phyloP scores from a whole-genome alignment of 257 asterid genomes.

The Leonotis leonurus region DNA sequence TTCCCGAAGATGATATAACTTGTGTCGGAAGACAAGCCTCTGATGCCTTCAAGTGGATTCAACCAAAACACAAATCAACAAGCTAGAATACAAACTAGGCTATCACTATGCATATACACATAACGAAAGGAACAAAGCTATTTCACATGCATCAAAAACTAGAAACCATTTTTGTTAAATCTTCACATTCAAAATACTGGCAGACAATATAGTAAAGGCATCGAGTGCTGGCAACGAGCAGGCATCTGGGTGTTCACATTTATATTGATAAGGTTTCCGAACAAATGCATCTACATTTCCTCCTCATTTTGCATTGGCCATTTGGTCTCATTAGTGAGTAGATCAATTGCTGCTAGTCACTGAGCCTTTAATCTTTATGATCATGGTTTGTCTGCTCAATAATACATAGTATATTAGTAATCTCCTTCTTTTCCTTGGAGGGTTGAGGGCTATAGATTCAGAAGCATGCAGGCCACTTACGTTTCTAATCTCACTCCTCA shows the following conservation, averaged over 20 bases:
- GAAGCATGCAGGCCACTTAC: not conserved
- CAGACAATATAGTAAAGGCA: not conserved
- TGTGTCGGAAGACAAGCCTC: constrained; percentile 80
- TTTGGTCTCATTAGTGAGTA: too few species aligned
- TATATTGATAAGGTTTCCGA: not conserved
- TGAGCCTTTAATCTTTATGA: too few species aligned
- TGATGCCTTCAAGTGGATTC: constrained; percentile 47
- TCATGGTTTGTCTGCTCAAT: too few species aligned
- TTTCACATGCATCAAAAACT: not conserved
- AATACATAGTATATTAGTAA: too few species aligned
- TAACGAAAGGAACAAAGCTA: constrained; percentile 1
- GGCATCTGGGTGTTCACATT: not conserved
- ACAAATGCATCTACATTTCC: not conserved
- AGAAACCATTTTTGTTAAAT: not conserved
- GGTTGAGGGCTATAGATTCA: not conserved
- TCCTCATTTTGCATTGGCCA: not conserved
- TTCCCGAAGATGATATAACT: constrained; percentile 78
- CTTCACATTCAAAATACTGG: too few species aligned
- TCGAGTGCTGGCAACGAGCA: not conserved
- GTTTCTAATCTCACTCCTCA: too few species aligned
- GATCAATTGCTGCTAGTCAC: not conserved
- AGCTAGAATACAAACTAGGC: not conserved
- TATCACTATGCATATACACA: not conserved
- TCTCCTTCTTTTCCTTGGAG: too few species aligned
- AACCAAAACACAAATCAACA: constrained; percentile 10